Base-by-base conservation (phyloP, 2,329 filamentous ascomycete genomes). In the Colletotrichum somersetense region DNA sequence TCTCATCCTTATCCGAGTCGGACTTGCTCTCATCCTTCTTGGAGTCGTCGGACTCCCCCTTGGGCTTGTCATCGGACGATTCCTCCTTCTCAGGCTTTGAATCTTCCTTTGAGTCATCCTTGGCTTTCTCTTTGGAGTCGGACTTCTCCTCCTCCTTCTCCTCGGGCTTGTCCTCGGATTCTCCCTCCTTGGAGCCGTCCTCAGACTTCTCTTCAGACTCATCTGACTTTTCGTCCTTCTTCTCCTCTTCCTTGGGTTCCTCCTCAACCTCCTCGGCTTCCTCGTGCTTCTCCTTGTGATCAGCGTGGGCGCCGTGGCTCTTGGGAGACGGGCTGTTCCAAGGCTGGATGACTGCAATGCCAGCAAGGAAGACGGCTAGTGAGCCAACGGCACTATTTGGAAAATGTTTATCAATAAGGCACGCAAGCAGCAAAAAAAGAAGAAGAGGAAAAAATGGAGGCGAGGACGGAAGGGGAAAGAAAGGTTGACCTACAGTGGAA, bases 121-220 rank as follows among this genome's bases (percentile, higher is more conserved):
- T 56, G 35, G 76, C 67, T 23, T 76, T 55, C 12, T 74, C 58
- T 56, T 74, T 69, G 33, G 72, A 62, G 52, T 77, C 69, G 23
- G 67, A 46, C 52, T 67, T 62, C 4, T 63, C 12, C 30, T 75
- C 72, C 12, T 38, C 18, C 20, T 66, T 18, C 66, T 66, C 26
- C 58, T 79, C 76, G 33, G 67, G 14, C 65, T 77, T 77, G n/a
- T 77, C 69, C 58, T 79, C 73, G 48, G 77, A 74, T 53, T 67
- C 56, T 58, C 79, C 76, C 57, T 75, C 74, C 16, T 64, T 52
- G 0, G 30, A 10, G 30, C 57, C 33, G 8, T 53, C 53, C 18
- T 52, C 40, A 5, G 50, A 16, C 23, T 63, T 63, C 55, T 74
- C 71, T 30, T 76, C 61, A 5, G 48, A 30, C 62, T 56, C 66